Evolutionary conservation across 345 rosid genomes (phyloP), one percentile per base, ranked within the genome.

Genomic region (Lepidium africanum): DNA sequence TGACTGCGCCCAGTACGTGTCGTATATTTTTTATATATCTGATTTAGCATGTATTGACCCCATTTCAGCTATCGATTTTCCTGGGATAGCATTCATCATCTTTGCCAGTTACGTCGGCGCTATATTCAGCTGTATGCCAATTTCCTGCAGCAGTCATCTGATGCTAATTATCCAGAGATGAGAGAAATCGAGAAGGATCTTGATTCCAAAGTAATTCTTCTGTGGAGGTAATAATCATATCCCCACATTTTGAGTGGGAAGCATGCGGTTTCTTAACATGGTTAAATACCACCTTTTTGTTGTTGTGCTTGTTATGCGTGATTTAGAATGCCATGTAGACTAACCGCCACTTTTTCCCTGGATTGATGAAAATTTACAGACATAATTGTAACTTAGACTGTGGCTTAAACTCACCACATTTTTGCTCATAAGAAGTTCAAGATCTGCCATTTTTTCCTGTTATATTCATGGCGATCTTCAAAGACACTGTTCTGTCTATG

Each of bases 161-260:
- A 70, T 65, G 77, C 51, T 41, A 61, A 78, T 55, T 61, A 63
- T 71, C 78, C 81, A 54, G 88, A 88, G 71, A 84, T 89, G 72
- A 85, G 97, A 78, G 97, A 84, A 74, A 88, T 91, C 53, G 99
- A 94, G 78, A 91, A 74, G 77, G 86, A 94, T 81, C 92, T 94
- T 21, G 97, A 91, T 80, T 83, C 88, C 40, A 91, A 94, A 89
- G 96, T 94, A 66, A 85, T 94, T 82, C 90, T 94, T 55, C 69
- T 94, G 48, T 94, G 99, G 99, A 91, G 99, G 99, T 94, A 82
- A 19, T 66, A 25, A 76, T 51, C 52, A 53, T 61, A 25, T 51
- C 35, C 50, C 56, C 67, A 59, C 55, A 35, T 59, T 40, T 55
- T 61, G 27, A 37, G 45, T 54, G 38, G 59, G 52, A 65, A 41